Evolutionary conservation across 2,329 filamentous ascomycete species (phyloP).

Genomic region (Talaromyces islandicus): DNA sequence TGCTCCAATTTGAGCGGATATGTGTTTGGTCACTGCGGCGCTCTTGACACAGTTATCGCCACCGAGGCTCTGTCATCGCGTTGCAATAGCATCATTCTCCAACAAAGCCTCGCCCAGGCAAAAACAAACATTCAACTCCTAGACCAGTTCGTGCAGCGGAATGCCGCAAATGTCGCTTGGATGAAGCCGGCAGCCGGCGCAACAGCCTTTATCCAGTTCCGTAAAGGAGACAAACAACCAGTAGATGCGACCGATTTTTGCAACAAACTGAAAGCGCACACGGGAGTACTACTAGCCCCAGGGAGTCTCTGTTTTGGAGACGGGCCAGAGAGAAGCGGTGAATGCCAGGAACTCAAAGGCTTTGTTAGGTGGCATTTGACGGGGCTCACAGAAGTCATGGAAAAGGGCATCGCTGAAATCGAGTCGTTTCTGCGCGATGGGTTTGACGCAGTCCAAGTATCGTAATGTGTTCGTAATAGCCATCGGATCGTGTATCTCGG

Average conservation of each 20-base stretch:
- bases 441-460: not conserved
- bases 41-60: not conserved
- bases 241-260: not conserved
- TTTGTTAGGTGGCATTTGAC: not conserved
- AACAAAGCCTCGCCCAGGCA: not conserved
- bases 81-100: not conserved
- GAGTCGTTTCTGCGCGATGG: not conserved
- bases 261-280: not conserved
- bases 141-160: not conserved
- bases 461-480: not conserved
- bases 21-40: not conserved
- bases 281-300: not conserved
- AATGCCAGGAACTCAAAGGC: not conserved
- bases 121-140: not conserved
- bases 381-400: not conserved
- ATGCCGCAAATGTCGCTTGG: not conserved
- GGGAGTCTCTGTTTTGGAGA: not conserved
- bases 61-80: not conserved
- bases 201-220: not conserved
- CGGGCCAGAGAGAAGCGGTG: not conserved
- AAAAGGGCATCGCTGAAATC: not conserved
- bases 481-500: not conserved
- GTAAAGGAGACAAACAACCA: not conserved
- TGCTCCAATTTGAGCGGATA: not conserved
- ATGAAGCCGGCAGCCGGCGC: not conserved